Percentiles rank a stretch among this genome's conserved stretches.
Evolutionary conservation across 768 basidiomycete genomes (phyloP).

Genomic region (Tubosaeta sp.): DNA sequence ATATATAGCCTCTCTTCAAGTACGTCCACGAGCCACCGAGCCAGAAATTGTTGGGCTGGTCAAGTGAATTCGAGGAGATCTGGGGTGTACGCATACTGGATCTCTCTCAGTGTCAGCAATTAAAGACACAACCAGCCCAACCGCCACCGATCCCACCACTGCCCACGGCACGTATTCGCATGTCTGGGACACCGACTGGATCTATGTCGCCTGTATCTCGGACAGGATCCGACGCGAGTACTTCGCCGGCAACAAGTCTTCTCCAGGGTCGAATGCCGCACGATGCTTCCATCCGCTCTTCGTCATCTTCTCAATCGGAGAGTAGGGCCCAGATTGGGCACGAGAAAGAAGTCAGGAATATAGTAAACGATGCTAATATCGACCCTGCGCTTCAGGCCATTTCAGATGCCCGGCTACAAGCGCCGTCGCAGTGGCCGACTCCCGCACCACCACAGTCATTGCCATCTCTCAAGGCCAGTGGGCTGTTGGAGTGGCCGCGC

Average conservation of each 20-base stretch:
- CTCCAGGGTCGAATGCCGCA: slow-evolving; percentile 34
- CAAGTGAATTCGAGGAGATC: slow-evolving; percentile 57
- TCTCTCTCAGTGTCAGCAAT: slow-evolving; percentile 28
- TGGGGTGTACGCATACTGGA: slow-evolving; percentile 62
- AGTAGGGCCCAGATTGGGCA: slow-evolving; percentile 15
- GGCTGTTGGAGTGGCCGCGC: slow-evolving; percentile 54
- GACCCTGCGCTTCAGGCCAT: slow-evolving; percentile 29
- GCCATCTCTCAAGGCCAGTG: slow-evolving; percentile 72
- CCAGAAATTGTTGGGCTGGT: slow-evolving; percentile 53
- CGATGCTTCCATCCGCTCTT: slow-evolving; percentile 33
- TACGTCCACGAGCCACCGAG: slow-evolving; percentile 54
- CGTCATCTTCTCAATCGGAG: slow-evolving; percentile 15
- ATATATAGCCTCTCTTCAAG: slow-evolving; percentile 57
- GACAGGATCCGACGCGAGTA: slow-evolving; percentile 15
- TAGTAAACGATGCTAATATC: slow-evolving; percentile 26
- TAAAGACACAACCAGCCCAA: slow-evolving; percentile 14
- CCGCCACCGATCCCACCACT: slow-evolving; percentile 31
- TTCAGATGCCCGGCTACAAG: slow-evolving; percentile 19
- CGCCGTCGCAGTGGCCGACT: slow-evolving; percentile 10
- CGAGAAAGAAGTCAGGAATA: slow-evolving; percentile 26
- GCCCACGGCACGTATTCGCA: slow-evolving; percentile 20
- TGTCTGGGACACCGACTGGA: slow-evolving; percentile 8
- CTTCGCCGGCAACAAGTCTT: slow-evolving; percentile 20
- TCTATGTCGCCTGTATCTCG: slow-evolving; percentile 21
- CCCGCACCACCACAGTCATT: slow-evolving; percentile 39